Conservation (phyloP, 2,329 filamentous ascomycete genomes). For the Fusarium succisae region DNA sequence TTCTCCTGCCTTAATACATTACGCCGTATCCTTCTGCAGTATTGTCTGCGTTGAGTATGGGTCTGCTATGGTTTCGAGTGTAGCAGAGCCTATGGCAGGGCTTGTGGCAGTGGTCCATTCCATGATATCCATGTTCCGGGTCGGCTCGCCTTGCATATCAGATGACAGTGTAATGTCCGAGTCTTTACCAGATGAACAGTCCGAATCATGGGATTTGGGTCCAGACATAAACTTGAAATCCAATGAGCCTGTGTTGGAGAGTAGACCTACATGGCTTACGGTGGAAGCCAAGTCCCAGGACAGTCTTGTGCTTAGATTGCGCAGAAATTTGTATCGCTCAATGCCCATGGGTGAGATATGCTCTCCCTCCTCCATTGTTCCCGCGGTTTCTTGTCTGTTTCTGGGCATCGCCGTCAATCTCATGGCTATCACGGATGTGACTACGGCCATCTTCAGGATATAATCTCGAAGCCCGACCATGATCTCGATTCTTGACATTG, state of each 20-base stretch:
- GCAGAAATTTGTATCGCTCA: neutral
- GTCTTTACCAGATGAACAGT: conserved; percentile 6
- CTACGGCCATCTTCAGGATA: conserved; percentile 7
- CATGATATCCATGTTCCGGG: conserved; percentile 13
- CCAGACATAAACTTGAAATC: conserved; percentile 24
- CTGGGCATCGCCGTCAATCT: neutral
- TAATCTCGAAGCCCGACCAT: conserved; percentile 21
- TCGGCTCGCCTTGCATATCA: neutral
- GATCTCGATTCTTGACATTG: neutral
- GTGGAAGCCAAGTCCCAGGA: conserved; percentile 7
- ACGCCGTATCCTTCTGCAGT: neutral
- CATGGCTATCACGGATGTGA: conserved; percentile 16
- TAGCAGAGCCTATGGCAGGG: neutral
- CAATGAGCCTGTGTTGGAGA: conserved; percentile 9
- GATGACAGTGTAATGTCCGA: conserved; percentile 16
- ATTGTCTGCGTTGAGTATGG: neutral
- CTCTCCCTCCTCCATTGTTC: conserved; percentile 7
- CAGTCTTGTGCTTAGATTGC: neutral
- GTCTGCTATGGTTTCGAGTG: conserved; percentile 2
- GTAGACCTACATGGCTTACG: neutral
- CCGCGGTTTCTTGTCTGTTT: neutral
- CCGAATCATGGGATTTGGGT: conserved; percentile 9
- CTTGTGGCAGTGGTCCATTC: conserved; percentile 3
- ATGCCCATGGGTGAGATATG: neutral
- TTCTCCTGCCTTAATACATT: neutral